Evolutionary conservation across 768 basidiomycete species (phyloP), one percentile per base, ranked within the genome.

Genomic region (Kwoniella heveanensis): DNA sequence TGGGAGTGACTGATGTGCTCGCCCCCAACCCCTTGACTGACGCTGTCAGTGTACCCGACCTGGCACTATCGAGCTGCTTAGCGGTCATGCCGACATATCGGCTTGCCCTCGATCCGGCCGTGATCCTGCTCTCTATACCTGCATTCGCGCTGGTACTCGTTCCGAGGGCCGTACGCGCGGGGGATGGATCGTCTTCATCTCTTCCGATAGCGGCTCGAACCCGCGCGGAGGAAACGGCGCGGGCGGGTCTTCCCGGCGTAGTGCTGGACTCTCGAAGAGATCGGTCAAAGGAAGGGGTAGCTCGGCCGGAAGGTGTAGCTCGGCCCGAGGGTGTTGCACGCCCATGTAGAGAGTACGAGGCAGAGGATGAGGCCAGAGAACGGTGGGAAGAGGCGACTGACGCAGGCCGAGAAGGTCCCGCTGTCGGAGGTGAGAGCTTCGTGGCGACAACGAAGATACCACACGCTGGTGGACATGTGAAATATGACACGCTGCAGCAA

Each of bases 401-500:
- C 0, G 88, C 82, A 0, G 93, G 90, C 17, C 91, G 85, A 22
- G 85, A 82, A 1, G 83, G 84, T 13, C 87, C 86, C 21, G 87
- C 86, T 2, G 89, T 91, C 6, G 90, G 87, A 4, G 86, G 72
- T 1, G 92, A 90, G 21, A 99, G 85, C 78, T 96, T 96, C 32
- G 85, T 81, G 1, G 87, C 83, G 6, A 90, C 86, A 22, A 95
- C 89, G 76, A 98, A 99, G 39, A 99, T 91, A 26, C 95, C 95
- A 65, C 92, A 94, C 49, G 86, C 85, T 0, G 87, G 86, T 19
- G 91, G 86, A 79, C 94, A 97, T 1, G 82, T 70, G 70, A 99
- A 99, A 78, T 99, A 97, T 71, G 84, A 86, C 50, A 85, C 85
- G 46, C 92, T 94, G 71, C n/a, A 10, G 32, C 32, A 13, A 13